Evolutionary conservation across 2,329 filamentous ascomycete genomes (phyloP).

Genomic region (Aureobasidium sp.): DNA sequence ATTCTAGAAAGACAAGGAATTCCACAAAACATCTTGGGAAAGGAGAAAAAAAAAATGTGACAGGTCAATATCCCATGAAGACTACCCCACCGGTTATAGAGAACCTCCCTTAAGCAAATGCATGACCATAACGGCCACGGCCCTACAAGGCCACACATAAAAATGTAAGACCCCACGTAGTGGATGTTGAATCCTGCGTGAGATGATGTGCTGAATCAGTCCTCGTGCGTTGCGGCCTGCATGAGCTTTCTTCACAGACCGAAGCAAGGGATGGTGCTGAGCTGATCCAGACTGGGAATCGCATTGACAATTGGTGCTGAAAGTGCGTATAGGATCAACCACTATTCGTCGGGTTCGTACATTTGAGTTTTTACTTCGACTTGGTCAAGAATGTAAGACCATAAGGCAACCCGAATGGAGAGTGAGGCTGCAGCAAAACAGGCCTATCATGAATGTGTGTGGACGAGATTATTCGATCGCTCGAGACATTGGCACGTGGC

Average conservation of each 20-base stretch:
- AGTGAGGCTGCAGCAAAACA: slow-evolving; percentile 4
- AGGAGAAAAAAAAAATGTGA: slow-evolving; percentile 6
- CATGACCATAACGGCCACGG: slow-evolving; percentile 10
- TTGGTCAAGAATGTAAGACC: slow-evolving; percentile 13
- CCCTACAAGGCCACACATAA: slow-evolving; percentile 13
- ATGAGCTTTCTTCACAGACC: slow-evolving; percentile 1
- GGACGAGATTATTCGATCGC: background rate
- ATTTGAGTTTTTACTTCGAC: background rate
- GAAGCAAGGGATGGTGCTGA: slow-evolving; percentile 12
- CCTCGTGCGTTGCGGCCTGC: slow-evolving; percentile 14
- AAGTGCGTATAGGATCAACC: background rate
- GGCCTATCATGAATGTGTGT: background rate
- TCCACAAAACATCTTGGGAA: slow-evolving; percentile 3
- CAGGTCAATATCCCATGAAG: slow-evolving; percentile 9
- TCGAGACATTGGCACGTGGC: slow-evolving; percentile 3
- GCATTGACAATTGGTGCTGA: slow-evolving; percentile 1
- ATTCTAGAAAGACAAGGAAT: background rate
- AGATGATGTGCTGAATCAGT: slow-evolving; percentile 13
- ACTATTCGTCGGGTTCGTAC: background rate
- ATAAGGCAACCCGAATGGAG: slow-evolving; percentile 1
- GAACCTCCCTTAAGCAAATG: background rate
- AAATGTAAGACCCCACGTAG: slow-evolving; percentile 11
- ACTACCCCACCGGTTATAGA: slow-evolving; percentile 12
- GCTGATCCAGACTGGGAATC: slow-evolving; percentile 1
- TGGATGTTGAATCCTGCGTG: slow-evolving; percentile 11